Base-by-base conservation (phyloP, 140 eudicot species). In the Stevia rebaudiana region DNA sequence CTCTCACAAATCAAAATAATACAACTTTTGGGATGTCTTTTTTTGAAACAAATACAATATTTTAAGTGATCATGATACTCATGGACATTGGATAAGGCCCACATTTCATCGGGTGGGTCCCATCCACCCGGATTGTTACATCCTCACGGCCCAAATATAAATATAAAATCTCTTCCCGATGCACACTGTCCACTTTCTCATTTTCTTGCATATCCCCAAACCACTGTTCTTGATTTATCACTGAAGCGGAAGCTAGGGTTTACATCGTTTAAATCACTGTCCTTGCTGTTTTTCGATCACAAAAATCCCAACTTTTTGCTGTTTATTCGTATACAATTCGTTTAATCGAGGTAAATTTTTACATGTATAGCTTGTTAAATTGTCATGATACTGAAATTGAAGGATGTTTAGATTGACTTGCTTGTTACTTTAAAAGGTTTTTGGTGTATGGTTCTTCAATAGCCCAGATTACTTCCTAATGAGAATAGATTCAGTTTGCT, bases 141-240 rank as follows among this genome's bases (percentile, higher is more conserved):
- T 23, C 76, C 62, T 61, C 54, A 10, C 61, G 61, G 69, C 73
- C 74, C 57, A 19, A 58, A 58, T 58, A 58, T 17, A 58, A 35
- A 58, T 58, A 3, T 35, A 40, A 68, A 68, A 66, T 33, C 69
- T 31, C 69, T 66, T 58, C 72, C 76, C 47, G 30, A 69, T 69
- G 68, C 62, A 47, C 51, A 46, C 72, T 53, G 49, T 54, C 80
- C 68, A 54, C 76, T 76, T 63, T 69, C 71, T 68, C 71, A 11
- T 11, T 61, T 69, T 60, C 22, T 75, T 41, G 10, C 8, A 23
- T 39, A 53, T 68, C 58, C 66, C 75, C 44, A 49, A 75, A 1
- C 36, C 1, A 36, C 21, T 31, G 21, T 8, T 56, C 13, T 15
- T 54, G 43, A 25, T 51, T 67, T 48, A 42, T 30, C 40, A 28